Evolutionary conservation across 164 flowering plant species (phyloP).

Genomic region (Dillenia suffruticosa): DNA sequence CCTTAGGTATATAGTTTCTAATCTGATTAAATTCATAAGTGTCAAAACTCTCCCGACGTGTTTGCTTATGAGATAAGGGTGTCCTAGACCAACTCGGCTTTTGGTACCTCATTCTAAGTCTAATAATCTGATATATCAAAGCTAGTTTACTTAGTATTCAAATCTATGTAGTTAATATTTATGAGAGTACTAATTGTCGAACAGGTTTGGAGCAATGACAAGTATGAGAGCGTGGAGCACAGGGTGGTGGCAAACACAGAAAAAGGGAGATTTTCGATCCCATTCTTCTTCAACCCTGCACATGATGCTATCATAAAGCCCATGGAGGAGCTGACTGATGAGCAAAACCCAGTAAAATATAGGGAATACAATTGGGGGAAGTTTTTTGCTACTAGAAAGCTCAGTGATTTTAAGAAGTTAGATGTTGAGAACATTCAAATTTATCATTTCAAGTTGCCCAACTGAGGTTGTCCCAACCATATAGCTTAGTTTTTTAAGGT

Average conservation of each 20-base stretch:
- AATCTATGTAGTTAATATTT: too few species aligned
- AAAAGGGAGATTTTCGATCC: constrained; percentile 58
- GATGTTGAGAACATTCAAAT: constrained; percentile 41
- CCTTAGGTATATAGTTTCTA: too few species aligned
- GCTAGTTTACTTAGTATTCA: too few species aligned
- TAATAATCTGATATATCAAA: too few species aligned
- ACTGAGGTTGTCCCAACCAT: not conserved
- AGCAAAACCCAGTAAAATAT: constrained; percentile 32
- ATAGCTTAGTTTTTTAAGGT: too few species aligned
- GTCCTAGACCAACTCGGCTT: too few species aligned
- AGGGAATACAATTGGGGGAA: constrained; percentile 38
- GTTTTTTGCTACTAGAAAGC: constrained; percentile 28
- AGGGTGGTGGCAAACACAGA: constrained; percentile 50
- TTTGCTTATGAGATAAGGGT: too few species aligned
- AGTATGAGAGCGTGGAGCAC: constrained; percentile 63
- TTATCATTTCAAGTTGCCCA: constrained; percentile 27
- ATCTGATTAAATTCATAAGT: too few species aligned
- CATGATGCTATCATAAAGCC: constrained; percentile 47
- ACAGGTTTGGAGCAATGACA: constrained; percentile 69
- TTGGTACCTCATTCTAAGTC: too few species aligned
- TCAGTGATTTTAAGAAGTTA: constrained; percentile 42
- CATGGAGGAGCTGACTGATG: constrained; percentile 36
- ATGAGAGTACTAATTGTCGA: too few species aligned
- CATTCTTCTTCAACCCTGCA: constrained; percentile 52
- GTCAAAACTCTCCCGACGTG: too few species aligned